Conservation (phyloP, 257 asterid genomes). For the Solanum verrucosum region DNA sequence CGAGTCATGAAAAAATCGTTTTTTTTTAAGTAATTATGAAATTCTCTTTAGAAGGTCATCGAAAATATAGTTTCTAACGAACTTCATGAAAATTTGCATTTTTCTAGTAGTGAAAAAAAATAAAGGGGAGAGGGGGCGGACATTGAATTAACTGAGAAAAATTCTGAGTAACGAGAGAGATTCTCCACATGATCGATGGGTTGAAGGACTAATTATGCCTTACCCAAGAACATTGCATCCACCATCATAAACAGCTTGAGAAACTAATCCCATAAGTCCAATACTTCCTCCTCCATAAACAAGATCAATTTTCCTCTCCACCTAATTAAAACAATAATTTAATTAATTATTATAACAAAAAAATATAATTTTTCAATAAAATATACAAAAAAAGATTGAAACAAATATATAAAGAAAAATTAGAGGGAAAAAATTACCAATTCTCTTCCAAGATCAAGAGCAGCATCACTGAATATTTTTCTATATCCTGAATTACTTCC, state of each 20-base stretch:
- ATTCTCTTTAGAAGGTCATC: not conserved
- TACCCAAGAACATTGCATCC: conserved; percentile 66
- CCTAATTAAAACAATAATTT: conserved; percentile 12
- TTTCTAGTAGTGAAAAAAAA: not conserved
- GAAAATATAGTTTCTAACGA: not conserved
- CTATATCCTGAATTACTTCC: conserved; percentile 53
- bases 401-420: not conserved
- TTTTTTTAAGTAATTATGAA: not conserved
- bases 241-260: conserved; percentile 46
- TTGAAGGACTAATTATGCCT: not conserved
- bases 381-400: not conserved
- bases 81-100: not conserved
- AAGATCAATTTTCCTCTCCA: conserved; percentile 45
- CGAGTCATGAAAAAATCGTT: not conserved
- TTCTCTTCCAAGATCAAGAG: conserved; percentile 53
- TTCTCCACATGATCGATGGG: no score
- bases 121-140: not conserved
- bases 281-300: conserved; percentile 63
- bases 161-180: no score
- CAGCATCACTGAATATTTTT: conserved; percentile 55
- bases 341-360: not conserved
- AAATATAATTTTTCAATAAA: not conserved
- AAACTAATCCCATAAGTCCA: conserved; percentile 71
- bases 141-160: no score
- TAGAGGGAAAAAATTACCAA: conserved; percentile 22